Evolutionary conservation across 495 filamentous ascomycete genomes (phyloP).

Genomic region (Penicillium silybi): DNA sequence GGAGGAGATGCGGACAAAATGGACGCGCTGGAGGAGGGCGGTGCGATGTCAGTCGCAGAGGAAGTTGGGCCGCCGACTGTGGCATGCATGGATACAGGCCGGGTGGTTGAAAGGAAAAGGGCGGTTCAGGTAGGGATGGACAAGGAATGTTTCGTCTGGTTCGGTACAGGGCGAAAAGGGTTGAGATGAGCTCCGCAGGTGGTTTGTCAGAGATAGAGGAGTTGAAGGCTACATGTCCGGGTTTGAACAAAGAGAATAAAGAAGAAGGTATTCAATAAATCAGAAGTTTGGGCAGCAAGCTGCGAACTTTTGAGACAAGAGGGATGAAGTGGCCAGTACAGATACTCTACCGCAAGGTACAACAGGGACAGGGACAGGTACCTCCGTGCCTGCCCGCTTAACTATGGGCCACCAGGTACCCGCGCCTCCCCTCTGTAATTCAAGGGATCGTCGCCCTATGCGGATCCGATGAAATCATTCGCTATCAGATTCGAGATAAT

Average conservation of each 20-base stretch:
- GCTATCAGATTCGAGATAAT: background rate
- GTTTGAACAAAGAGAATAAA: background rate
- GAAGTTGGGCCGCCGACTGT: slow-evolving; percentile 33
- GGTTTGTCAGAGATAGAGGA: background rate
- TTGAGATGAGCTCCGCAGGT: background rate
- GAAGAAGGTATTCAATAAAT: background rate
- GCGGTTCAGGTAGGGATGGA: slow-evolving; percentile 25
- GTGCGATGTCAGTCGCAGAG: slow-evolving; percentile 27
- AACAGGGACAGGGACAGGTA: slow-evolving; percentile 13
- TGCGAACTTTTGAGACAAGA: slow-evolving; percentile 16
- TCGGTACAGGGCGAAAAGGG: slow-evolving; percentile 9
- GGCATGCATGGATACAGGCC: slow-evolving; percentile 41
- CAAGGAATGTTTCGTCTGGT: slow-evolving; percentile 29
- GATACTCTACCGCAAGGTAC: background rate
- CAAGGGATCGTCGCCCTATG: slow-evolving; percentile 19
- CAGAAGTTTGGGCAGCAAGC: slow-evolving; percentile 23
- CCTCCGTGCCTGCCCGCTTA: slow-evolving; percentile 9
- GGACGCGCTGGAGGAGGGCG: slow-evolving; percentile 26
- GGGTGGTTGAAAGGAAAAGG: slow-evolving; percentile 13
- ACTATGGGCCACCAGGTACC: slow-evolving; percentile 24
- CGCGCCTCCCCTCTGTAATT: slow-evolving; percentile 17
- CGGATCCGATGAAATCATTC: slow-evolving; percentile 21
- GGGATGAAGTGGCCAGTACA: slow-evolving; percentile 24
- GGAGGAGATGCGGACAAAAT: slow-evolving; percentile 27
- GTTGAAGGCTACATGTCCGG: slow-evolving; percentile 20